phyloP scores from a whole-genome alignment of 2,329 filamentous ascomycete species.

The Aurifilum marmelostoma region DNA sequence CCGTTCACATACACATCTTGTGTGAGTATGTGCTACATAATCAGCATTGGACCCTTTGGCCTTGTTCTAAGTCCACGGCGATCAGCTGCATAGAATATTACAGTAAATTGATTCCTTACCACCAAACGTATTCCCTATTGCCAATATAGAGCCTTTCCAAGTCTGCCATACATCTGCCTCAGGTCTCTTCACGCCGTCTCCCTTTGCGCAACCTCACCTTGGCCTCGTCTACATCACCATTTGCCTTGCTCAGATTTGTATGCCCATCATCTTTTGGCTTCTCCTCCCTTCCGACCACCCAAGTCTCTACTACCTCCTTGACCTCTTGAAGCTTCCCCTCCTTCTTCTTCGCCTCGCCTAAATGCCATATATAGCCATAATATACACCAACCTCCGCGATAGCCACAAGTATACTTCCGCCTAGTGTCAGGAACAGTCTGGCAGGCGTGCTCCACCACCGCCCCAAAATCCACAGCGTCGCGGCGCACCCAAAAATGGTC shows the following conservation, averaged over 20 bases:
- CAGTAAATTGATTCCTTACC: not conserved
- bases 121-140: not conserved
- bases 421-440: conserved; percentile 71
- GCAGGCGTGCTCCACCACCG: conserved; percentile 75
- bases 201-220: conserved; percentile 25
- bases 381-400: conserved; percentile 80
- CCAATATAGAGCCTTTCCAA: not conserved
- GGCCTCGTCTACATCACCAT: conserved; percentile 30
- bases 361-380: conserved; percentile 71
- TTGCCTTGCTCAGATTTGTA: conserved; percentile 31
- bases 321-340: conserved; percentile 65
- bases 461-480: conserved; percentile 77
- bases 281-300: conserved; percentile 59
- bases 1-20: not conserved
- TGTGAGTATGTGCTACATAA: not conserved
- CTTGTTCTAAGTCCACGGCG: too few relatives aligned
- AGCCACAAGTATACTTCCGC: conserved; percentile 69
- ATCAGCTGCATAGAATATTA: not conserved
- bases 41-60: not conserved
- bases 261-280: conserved; percentile 16
- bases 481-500: conserved; percentile 78
- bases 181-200: not conserved
- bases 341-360: conserved; percentile 68
- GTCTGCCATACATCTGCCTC: not conserved
- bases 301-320: conserved; percentile 72